phyloP scores from a whole-genome alignment of 495 filamentous ascomycete species.

The Alectoria sarmentosa region DNA sequence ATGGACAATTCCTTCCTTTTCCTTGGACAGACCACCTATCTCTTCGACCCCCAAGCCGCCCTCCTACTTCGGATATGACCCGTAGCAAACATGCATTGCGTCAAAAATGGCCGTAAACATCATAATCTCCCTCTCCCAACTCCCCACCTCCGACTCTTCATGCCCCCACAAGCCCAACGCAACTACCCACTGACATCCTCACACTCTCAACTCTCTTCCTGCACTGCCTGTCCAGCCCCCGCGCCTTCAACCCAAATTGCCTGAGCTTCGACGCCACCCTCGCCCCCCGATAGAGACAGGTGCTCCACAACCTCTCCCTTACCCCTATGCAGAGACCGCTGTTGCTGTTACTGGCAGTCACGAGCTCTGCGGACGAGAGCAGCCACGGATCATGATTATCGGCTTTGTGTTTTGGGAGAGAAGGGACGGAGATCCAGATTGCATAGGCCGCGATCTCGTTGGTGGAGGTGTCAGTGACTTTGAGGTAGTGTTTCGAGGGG shows the following conservation, averaged over 20 bases:
- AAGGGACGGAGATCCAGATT: not conserved
- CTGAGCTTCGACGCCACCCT: not conserved
- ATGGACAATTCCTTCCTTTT: not conserved
- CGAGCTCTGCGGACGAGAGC: not conserved
- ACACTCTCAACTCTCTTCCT: not conserved
- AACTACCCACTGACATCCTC: not conserved
- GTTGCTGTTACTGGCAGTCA: not conserved
- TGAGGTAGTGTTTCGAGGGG: not conserved
- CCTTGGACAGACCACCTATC: not conserved
- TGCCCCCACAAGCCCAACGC: not conserved
- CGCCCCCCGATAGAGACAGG: not conserved
- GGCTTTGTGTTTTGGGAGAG: not conserved
- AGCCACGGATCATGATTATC: not conserved
- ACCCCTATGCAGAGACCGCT: not conserved
- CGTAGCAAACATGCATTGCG: not conserved
- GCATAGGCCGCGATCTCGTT: not conserved
- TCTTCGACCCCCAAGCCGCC: too few relatives aligned
- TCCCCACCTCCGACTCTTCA: not conserved
- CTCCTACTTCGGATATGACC: too few relatives aligned
- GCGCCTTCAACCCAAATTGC: not conserved
- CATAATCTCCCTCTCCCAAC: not conserved
- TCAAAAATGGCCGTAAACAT: not conserved
- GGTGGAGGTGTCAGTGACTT: slow-evolving; percentile 2
- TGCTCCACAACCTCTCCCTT: not conserved
- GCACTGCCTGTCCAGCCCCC: not conserved